Evolutionary conservation across 352 stramenopile genomes (phyloP), one percentile per base, ranked within the genome.

Genomic region (Pythium periplocum): DNA sequence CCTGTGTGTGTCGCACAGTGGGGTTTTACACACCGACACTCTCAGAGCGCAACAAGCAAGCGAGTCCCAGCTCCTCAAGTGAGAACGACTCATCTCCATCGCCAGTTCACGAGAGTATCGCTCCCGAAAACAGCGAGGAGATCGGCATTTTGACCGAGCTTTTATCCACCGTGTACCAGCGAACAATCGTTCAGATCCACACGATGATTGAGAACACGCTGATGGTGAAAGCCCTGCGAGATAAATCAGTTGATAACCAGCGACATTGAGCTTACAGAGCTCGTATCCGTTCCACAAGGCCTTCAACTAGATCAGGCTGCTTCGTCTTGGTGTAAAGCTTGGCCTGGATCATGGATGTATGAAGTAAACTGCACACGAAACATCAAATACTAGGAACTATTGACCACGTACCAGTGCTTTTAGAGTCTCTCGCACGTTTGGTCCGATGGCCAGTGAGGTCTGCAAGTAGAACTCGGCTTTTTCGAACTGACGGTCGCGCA

Each of bases 121-220:
- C 26, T 37, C 41, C 32, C 8, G 44, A 58, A 33, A 44, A 57
- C 10, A 12, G 40, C 0, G 53, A 67, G 9, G 62, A 67, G 36
- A 57, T 71, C 1, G 69, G 69, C 3, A 53, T 78, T 10, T 51
- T 78, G 9, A 72, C 65, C 4, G 62, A 75, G 50, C 47, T 69
- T 31, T 52, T 74, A n/a, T 45, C 58, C 11, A 41, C 33, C 4
- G 50, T 62, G 36, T 71, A 72, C 52, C 48, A 66, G 26, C 64
- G 63, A 37, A 64, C 54, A 6, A 49, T 49, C 0, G 53, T 55
- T 6, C 51, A 62, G 8, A 63, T 77, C 9, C 65, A 74, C 45
- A 48, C 55, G 6, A 51, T 51, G 9, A 68, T 78, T 26, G 55
- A 78, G 49, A 74, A 77, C 48, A 45, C 61, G 32, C 59, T 77